Conservation (phyloP, 2,329 filamentous ascomycete genomes). For the Tolypocladium pustulatum region DNA sequence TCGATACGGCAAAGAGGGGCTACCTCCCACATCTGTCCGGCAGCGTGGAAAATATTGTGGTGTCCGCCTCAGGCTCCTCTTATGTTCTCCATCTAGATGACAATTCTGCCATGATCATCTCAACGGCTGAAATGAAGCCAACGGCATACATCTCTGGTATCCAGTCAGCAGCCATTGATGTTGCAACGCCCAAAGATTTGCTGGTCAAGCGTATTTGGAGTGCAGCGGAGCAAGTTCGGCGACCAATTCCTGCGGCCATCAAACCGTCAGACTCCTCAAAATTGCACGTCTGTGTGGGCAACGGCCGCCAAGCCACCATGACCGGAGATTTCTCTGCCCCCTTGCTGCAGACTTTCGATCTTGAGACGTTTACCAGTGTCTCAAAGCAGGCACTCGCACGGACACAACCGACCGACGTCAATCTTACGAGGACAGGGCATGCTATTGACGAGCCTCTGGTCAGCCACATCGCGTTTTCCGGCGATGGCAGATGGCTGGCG, state of each 20-base stretch:
- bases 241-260: constrained; percentile 48
- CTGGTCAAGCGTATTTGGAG: constrained; percentile 42
- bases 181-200: constrained; percentile 38
- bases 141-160: constrained; percentile 77
- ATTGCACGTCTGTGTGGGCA: constrained; percentile 58
- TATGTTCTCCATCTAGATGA: constrained; percentile 83
- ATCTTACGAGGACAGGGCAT: constrained; percentile 60
- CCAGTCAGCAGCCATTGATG: constrained; percentile 50
- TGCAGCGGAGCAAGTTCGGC: constrained; percentile 28
- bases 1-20: constrained; percentile 74
- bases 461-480: constrained; percentile 62
- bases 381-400: constrained; percentile 82
- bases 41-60: constrained; percentile 70
- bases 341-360: constrained; percentile 74
- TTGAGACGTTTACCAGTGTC: constrained; percentile 66
- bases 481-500: constrained; percentile 79
- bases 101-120: constrained; percentile 84
- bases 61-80: constrained; percentile 68
- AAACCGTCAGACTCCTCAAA: constrained; percentile 52
- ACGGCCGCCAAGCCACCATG: constrained; percentile 45
- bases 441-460: constrained; percentile 70
- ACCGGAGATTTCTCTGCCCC: constrained; percentile 41
- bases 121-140: constrained; percentile 79
- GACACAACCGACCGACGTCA: constrained; percentile 76
- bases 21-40: constrained; percentile 85